Base-by-base conservation (phyloP, 257 asterid genomes). In the Fraxinus quadrangulata region DNA sequence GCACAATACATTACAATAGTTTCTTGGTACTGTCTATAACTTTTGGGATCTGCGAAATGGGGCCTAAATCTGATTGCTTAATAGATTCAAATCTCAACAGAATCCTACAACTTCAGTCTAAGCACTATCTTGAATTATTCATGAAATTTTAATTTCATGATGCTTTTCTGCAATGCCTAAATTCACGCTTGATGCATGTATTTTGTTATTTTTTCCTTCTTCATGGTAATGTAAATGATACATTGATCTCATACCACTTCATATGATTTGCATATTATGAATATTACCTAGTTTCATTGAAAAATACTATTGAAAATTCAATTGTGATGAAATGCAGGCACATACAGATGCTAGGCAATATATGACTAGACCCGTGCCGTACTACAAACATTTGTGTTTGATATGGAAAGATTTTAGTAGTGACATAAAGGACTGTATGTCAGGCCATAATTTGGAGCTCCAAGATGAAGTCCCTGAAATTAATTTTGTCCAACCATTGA, bases 291-390 rank as follows among this genome's bases (percentile, higher is more conserved):
- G 51, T 42, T 42, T 42, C 51, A 42, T 12, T 42, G 51, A 42
- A 42, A 42, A 42, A 42, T 42, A 42, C 51, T 42, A 42, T 11
- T 42, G 17, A 45, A 73, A 34, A 24, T 47, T 76, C n/a, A 31
- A 24, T 42, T 82, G 70, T 73, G 76, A 54, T 34, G 3, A 36
- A 71, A 34, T 73, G 80, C 84, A 80, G 84, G 77, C 82, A 42
- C 86, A 80, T n/a, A 77, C 82, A 28, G 86, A 74, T 16, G 80
- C 82, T 61, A 67, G 86, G n/a, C 83, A 80, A 39, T 83, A 78
- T 49, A 85, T 83, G 86, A 75, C 83, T 30, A 63, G 82, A 67
- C 82, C 83, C 4, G 33, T 83, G 28, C 86, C 82, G 68, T 68
- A 78, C 83, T 83, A 56, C 10, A 54, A 72, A 78, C 82, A 80